phyloP scores from a whole-genome alignment of 2,329 filamentous ascomycete species.

The Fusarium tanahbumbuense region DNA sequence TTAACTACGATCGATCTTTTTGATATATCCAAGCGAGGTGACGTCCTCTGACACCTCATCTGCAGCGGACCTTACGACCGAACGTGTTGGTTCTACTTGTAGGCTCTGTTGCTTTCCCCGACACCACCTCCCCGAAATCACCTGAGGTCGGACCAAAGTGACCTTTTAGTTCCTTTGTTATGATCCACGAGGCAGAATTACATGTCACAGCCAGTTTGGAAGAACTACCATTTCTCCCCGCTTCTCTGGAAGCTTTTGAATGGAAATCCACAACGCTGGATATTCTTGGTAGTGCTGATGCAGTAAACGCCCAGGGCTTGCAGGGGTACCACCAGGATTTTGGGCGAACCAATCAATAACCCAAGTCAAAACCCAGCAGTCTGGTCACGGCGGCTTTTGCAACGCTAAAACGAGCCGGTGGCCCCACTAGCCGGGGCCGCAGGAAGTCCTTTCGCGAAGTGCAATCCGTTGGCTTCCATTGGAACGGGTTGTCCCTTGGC shows the following conservation, averaged over 20 bases:
- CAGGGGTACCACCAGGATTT: conserved; percentile 24
- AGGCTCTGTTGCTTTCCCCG: conserved; percentile 8
- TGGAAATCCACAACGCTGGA: conserved; percentile 14
- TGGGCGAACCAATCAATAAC: conserved; percentile 41
- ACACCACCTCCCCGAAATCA: neutral
- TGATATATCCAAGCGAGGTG: neutral
- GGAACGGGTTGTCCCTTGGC: neutral
- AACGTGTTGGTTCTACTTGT: conserved; percentile 17
- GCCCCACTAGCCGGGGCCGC: conserved; percentile 42
- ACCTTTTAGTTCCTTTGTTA: neutral
- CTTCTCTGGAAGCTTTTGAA: conserved; percentile 4
- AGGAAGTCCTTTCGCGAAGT: conserved; percentile 29
- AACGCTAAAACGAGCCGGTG: conserved; percentile 46
- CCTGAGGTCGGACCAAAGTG: conserved; percentile 14
- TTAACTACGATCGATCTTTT: neutral
- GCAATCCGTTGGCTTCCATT: conserved; percentile 19
- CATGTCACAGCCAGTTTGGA: conserved; percentile 14
- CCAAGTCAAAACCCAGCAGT: conserved; percentile 46
- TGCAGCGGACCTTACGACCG: neutral
- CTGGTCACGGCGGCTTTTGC: conserved; percentile 50
- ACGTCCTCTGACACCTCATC: neutral
- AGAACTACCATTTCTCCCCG: conserved; percentile 15
- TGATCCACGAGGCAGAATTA: conserved; percentile 6
- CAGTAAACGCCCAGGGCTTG: conserved; percentile 36
- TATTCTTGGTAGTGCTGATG: conserved; percentile 21